Conservation (phyloP, 768 basidiomycete genomes). For the Russula foetens region DNA sequence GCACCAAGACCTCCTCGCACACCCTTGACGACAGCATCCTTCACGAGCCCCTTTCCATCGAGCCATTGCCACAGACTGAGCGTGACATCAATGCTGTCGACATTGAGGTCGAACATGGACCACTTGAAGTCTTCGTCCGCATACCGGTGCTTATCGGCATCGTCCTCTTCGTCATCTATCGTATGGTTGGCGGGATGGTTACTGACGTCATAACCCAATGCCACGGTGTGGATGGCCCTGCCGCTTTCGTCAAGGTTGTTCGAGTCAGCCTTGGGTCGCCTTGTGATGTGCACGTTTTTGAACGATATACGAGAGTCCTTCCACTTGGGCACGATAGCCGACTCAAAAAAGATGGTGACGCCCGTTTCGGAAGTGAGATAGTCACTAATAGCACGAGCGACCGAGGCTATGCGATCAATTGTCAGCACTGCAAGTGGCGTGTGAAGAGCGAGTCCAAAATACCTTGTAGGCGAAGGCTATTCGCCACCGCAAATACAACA, state of each 20-base stretch:
- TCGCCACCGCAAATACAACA: conserved; percentile 80
- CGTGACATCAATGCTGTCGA: conserved; percentile 94
- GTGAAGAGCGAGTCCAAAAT: not conserved
- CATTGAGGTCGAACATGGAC: conserved; percentile 87
- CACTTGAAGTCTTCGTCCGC: conserved; percentile 59
- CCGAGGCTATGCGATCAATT: conserved; percentile 45
- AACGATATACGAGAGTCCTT: conserved; percentile 93
- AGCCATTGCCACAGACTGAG: conserved; percentile 88
- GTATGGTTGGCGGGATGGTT: conserved; percentile 66
- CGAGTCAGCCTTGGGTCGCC: conserved; percentile 41
- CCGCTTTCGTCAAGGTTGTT: not conserved
- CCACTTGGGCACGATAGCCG: conserved; percentile 97
- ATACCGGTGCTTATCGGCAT: conserved; percentile 18
- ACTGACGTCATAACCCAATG: conserved; percentile 67
- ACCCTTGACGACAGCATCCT: conserved; percentile 87
- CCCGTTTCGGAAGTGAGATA: conserved; percentile 93
- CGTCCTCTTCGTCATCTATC: conserved; percentile 52
- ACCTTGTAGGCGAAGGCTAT: conserved; percentile 84
- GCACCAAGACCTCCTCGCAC: conserved; percentile 88
- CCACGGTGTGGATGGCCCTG: conserved; percentile 41
- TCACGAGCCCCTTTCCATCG: conserved; percentile 89
- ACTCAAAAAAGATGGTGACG: conserved; percentile 91
- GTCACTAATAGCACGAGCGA: conserved; percentile 84
- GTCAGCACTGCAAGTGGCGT: not conserved
- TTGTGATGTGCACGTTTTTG: conserved; percentile 92